Base-by-base conservation (phyloP, 163 green algal species). In the Trebouxia gelatinosa region DNA sequence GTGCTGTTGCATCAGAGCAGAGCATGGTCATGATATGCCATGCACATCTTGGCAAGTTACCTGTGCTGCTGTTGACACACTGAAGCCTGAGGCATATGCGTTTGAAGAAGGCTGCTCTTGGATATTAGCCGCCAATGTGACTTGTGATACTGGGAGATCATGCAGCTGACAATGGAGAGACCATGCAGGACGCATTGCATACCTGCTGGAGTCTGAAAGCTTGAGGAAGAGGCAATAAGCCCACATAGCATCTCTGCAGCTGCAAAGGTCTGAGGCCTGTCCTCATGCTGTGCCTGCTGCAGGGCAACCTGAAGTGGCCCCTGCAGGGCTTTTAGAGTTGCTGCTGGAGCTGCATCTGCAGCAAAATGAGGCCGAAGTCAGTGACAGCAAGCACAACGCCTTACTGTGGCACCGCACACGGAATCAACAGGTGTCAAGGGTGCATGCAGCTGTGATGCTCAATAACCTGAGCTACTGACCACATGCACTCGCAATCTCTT, bases 181-280 rank as follows among this genome's bases (percentile, higher is more conserved):
- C 23, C n/a, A 38, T 11, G 13, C 5, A 7, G 21, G 29, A n/a
- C 16, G 21, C 3, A 16, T 19, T 54, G 1, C 9, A 72, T 11
- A 62, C 39, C 48, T 77, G 67, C 9, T 39, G 11, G 28, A 29
- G 23, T 6, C 11, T 28, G 34, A 70, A 79, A 82, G 0, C 66
- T 54, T 48, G 57, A 77, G 26, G 82, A 85, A 9, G 77, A 79
- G 1, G 90, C 89, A 0, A 94, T 46, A 43, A 96, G 70, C 4
- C 91, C 92, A 9, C 86, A 85, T 2, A 92, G 67, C 34, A 77
- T 82, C 85, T 97, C 92, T 5, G 84, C 87, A 5, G 87, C 86
- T 3, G 91, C 85, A 28, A 81, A 84, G 3, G 77, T 86, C 31
- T 75, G 72, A 0, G 78, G 67, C 13, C 78, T 76, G 70, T 90